Percentiles rank a stretch among this genome's conserved stretches.
These are phyloP conservation scores for Cryomyces minteri DNA, from an alignment of 495 filamentous ascomycete species.

Conservation along the genomic window DNA sequence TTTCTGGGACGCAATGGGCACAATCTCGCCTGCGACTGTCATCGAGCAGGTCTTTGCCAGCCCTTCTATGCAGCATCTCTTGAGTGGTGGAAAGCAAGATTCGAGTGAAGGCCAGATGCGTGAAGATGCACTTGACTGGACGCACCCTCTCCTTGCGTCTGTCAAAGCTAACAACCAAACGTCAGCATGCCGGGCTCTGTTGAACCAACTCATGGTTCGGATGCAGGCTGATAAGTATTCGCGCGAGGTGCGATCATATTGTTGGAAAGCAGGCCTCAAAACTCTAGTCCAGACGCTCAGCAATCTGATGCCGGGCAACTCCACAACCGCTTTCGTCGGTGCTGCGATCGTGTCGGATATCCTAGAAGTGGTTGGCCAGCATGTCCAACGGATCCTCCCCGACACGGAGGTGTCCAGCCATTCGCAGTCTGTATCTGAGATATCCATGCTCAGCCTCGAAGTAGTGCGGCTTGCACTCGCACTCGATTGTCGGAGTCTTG, in stretches of 20 bases:
- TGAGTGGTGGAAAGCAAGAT: constrained; percentile 34
- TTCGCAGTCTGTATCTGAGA: constrained; percentile 10
- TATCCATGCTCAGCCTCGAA: constrained; percentile 23
- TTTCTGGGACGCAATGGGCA: constrained; percentile 75
- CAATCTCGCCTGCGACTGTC: constrained; percentile 53
- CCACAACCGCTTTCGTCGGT: constrained; percentile 27
- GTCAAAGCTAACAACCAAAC: constrained; percentile 49
- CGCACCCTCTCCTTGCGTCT: constrained; percentile 54
- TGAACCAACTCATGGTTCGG: constrained; percentile 47
- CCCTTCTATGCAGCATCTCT: constrained; percentile 40
- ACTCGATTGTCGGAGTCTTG: constrained; percentile 57
- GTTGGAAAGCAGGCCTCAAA: constrained; percentile 30
- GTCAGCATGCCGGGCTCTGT: constrained; percentile 51
- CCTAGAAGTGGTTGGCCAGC: constrained; percentile 28
- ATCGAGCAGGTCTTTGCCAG: constrained; percentile 62
- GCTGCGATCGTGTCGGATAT: constrained; percentile 31
- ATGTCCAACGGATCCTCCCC: constrained; percentile 16
- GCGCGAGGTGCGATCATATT: constrained; percentile 27
- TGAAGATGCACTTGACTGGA: constrained; percentile 51
- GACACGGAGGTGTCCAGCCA: background rate
- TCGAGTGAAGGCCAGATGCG: constrained; percentile 34
- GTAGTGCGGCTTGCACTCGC: constrained; percentile 53
- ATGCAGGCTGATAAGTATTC: constrained; percentile 35
- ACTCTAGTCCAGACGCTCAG: constrained; percentile 31
- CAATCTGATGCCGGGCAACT: constrained; percentile 32